Evolutionary conservation across 495 filamentous ascomycete genomes (phyloP), one percentile per base, ranked within the genome.

Genomic region (Talaromyces stipitatus): DNA sequence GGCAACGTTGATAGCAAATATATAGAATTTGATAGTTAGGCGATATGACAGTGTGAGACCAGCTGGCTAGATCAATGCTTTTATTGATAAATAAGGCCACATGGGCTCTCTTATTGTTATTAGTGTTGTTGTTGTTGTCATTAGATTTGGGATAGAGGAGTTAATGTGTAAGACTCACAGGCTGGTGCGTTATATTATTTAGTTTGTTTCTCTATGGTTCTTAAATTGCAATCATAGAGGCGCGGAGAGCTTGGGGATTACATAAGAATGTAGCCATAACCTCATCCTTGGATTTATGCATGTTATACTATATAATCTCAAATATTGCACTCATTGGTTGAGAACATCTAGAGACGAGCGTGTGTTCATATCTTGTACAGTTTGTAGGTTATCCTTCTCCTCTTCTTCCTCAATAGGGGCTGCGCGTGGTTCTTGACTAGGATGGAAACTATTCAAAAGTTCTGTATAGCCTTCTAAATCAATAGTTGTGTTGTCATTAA

Each of bases 181-280:
- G 61, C 23, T 66, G 57, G 30, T 66, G 55, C 4, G 64, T 66
- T 1, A 36, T 59, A 1, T 61, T 57, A 1, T 45, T 20, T n/a
- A 43, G 59, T 2, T 38, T 29, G 27, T 63, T 66, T 3, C 36
- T 36, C 61, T 56, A 66, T 11, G 58, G 56, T 33, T 66, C 63
- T 41, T 66, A 56, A 18, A 66, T 59, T 1, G 61, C 58, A 6
- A 66, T 66, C 8, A 66, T 55, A 29, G 61, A 58, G 0, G 58
- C 54, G 4, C 58, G 7, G 6, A 61, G 28, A 3, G 61, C 57
- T 11, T 7, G 47, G 2, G 38, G 47, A 18, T 66, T 54, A 10
- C 53, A 46, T 1, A 66, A 41, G 11, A 66, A 63, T 10, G 43
- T 54, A 0, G 61, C 61, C 54, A 66, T 66, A 0, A 66, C 56